These are phyloP conservation scores for Cladosporium colombiae DNA, from an alignment of 2,329 filamentous ascomycete species.

Conservation along the genomic window DNA sequence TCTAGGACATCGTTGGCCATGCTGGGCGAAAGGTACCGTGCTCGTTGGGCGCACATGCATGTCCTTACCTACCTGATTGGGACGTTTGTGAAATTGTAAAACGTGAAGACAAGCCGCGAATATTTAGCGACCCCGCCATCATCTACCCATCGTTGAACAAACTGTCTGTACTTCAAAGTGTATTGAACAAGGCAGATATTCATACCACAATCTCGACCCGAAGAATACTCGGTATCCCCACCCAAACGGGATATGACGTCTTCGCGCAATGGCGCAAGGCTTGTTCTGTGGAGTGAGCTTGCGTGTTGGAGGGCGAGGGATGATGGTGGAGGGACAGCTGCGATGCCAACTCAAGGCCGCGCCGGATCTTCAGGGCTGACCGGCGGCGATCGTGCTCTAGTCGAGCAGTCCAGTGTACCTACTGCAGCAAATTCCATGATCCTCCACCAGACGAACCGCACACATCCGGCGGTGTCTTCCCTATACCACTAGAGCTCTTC, in stretches of 20 bases:
- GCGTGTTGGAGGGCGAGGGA: background rate
- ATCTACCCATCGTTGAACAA: too few species aligned
- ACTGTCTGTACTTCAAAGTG: too few species aligned
- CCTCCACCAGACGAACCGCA: background rate
- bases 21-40: background rate
- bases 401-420: background rate
- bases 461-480: constrained; percentile 3
- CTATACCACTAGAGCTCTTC: background rate
- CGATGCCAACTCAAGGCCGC: background rate
- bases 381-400: constrained; percentile 13
- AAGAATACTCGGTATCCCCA: background rate
- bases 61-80: background rate
- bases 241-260: background rate
- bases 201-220: background rate
- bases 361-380: constrained; percentile 19
- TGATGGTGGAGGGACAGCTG: background rate
- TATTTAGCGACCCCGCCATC: too few species aligned
- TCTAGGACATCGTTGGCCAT: background rate
- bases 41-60: background rate
- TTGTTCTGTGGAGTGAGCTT: constrained; percentile 12
- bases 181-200: background rate
- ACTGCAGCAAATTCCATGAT: constrained; percentile 11
- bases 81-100: background rate
- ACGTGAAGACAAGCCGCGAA: background rate
- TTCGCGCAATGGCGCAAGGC: background rate